Percentiles rank a stretch among this genome's conserved stretches.
These are phyloP conservation scores for Thermoascus crustaceus DNA, from an alignment of 2,329 filamentous ascomycete genomes.

Conservation along the genomic window DNA sequence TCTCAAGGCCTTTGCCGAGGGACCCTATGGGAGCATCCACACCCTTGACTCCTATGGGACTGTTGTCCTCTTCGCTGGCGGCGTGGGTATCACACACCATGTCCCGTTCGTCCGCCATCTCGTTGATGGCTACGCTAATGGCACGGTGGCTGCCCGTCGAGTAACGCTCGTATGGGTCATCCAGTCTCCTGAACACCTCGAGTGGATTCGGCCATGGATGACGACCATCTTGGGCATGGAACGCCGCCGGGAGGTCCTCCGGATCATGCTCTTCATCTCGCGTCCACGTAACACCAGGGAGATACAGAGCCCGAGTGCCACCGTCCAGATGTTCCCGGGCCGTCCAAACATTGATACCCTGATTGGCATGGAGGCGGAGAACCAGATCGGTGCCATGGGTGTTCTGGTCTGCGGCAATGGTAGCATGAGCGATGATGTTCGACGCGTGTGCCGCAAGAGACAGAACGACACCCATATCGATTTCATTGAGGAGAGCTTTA, in stretches of 20 bases:
- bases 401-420: conserved; percentile 75
- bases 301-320: conserved; percentile 65
- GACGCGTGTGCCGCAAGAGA: conserved; percentile 58
- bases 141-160: conserved; percentile 70
- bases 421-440: conserved; percentile 65
- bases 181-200: conserved; percentile 76
- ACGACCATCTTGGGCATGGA: conserved; percentile 69
- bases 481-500: conserved; percentile 69
- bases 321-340: conserved; percentile 86
- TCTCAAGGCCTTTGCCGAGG: conserved; percentile 71
- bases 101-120: conserved; percentile 78
- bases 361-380: conserved; percentile 71
- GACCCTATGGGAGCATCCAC: conserved; percentile 79
- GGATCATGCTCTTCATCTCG: conserved; percentile 84
- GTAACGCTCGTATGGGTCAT: conserved; percentile 89
- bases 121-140: conserved; percentile 58
- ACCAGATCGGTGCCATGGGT: conserved; percentile 79
- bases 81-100: conserved; percentile 92
- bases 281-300: conserved; percentile 76
- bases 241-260: conserved; percentile 70
- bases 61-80: conserved; percentile 79
- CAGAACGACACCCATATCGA: conserved; percentile 57
- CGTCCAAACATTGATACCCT: conserved; percentile 74
- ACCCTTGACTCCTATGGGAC: conserved; percentile 88
- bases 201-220: conserved; percentile 90